These are phyloP conservation scores for Russula earlei DNA, from an alignment of 768 basidiomycete genomes.

Conservation along the genomic window DNA sequence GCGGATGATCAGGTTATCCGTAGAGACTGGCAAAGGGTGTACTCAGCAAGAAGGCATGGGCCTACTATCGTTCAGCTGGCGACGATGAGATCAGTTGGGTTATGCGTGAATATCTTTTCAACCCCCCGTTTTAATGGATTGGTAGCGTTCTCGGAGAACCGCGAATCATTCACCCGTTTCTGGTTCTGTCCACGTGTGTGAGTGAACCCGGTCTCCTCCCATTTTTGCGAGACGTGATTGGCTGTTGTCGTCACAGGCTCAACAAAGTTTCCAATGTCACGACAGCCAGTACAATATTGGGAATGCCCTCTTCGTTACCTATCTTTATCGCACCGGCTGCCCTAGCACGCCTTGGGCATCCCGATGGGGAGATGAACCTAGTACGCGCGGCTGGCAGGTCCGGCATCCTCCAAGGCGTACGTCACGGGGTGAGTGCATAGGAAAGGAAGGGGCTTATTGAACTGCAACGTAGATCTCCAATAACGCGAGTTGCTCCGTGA, in stretches of 20 bases:
- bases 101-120: not conserved
- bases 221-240: not conserved
- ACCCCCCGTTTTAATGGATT: not conserved
- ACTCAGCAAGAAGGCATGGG: constrained; percentile 25
- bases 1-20: not conserved
- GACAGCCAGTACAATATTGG: constrained; percentile 22
- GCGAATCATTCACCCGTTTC: constrained; percentile 30
- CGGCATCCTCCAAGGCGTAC: constrained; percentile 40
- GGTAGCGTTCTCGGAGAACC: constrained; percentile 22
- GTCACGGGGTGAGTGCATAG: constrained; percentile 14
- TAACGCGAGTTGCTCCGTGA: constrained; percentile 29
- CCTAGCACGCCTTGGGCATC: constrained; percentile 36
- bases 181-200: constrained; percentile 85
- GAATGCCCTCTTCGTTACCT: constrained; percentile 25
- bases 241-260: constrained; percentile 17
- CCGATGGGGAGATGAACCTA: constrained; percentile 40
- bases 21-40: constrained; percentile 24
- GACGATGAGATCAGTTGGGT: constrained; percentile 24
- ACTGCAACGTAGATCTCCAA: constrained; percentile 24
- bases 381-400: constrained; percentile 34
- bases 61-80: constrained; percentile 25
- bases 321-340: constrained; percentile 37
- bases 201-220: not conserved
- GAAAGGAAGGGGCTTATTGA: not conserved
- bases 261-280: constrained; percentile 24